phyloP scores from a whole-genome alignment of 352 stramenopile species.

The Elongisporangium prolatum region DNA sequence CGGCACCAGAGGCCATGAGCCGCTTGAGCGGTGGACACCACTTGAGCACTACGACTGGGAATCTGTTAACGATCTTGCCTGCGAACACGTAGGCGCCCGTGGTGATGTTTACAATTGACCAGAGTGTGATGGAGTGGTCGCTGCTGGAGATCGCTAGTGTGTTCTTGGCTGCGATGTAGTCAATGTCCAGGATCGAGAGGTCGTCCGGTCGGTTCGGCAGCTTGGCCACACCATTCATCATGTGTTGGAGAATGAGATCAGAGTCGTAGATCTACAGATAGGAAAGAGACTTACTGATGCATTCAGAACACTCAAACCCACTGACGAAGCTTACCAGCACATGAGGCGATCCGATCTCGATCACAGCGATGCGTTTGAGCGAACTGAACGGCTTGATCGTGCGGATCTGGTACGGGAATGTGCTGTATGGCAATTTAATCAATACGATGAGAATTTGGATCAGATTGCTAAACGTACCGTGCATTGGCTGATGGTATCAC shows the following conservation, averaged over 20 bases:
- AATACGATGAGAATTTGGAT: no score
- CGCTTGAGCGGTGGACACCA: slow-evolving; percentile 52
- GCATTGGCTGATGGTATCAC: slow-evolving; percentile 1
- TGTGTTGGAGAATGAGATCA: slow-evolving; percentile 57
- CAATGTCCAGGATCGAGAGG: slow-evolving; percentile 47
- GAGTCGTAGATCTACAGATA: slow-evolving; percentile 52
- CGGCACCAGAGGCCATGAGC: slow-evolving; percentile 39
- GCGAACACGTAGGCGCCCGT: slow-evolving; percentile 61
- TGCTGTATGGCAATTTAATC: no score
- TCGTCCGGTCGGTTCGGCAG: slow-evolving; percentile 6
- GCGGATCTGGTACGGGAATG: slow-evolving; percentile 64
- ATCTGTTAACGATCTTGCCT: slow-evolving; percentile 47
- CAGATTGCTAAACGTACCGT: no score
- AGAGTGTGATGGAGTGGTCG: slow-evolving; percentile 54
- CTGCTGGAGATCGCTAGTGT: slow-evolving; percentile 45
- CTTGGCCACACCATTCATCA: slow-evolving; percentile 54
- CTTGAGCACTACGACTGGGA: slow-evolving; percentile 43
- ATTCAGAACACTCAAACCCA: no score
- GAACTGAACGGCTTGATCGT: slow-evolving; percentile 37
- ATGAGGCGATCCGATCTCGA: slow-evolving; percentile 52
- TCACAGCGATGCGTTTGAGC: slow-evolving; percentile 50
- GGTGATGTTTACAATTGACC: slow-evolving; percentile 59
- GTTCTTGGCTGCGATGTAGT: slow-evolving; percentile 51
- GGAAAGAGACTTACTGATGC: neutral
- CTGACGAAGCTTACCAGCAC: slow-evolving; percentile 33